These are phyloP conservation scores for Fusarium agapanthi DNA, from an alignment of 2,329 filamentous ascomycete genomes.

Conservation along the genomic window DNA sequence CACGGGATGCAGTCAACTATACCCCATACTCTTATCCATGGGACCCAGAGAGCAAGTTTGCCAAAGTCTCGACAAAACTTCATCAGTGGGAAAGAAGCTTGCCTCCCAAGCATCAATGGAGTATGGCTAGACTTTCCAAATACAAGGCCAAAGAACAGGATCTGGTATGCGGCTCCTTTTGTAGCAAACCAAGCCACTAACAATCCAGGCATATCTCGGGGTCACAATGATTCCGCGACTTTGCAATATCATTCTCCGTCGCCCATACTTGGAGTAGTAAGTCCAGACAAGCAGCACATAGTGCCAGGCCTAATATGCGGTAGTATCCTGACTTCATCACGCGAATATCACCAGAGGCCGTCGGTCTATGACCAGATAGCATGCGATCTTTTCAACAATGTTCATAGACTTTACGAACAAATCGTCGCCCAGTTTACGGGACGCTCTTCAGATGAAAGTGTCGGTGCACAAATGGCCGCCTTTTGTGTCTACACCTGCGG, in stretches of 20 bases:
- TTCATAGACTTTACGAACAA: slow-evolving; percentile 58
- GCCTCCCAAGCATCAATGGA: slow-evolving; percentile 59
- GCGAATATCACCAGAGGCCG: slow-evolving; percentile 49
- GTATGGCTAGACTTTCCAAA: slow-evolving; percentile 50
- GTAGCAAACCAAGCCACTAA: background rate
- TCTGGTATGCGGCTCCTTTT: slow-evolving; percentile 49
- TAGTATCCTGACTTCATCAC: slow-evolving; percentile 56
- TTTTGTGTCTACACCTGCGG: slow-evolving; percentile 66
- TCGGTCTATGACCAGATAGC: slow-evolving; percentile 56
- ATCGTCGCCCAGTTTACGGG: slow-evolving; percentile 61
- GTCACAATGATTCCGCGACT: slow-evolving; percentile 64
- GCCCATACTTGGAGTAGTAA: slow-evolving; percentile 62
- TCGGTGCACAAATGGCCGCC: slow-evolving; percentile 63
- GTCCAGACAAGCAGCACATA: slow-evolving; percentile 12
- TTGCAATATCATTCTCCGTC: slow-evolving; percentile 65
- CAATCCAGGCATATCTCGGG: slow-evolving; percentile 60
- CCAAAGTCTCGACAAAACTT: slow-evolving; percentile 53
- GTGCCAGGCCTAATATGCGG: background rate
- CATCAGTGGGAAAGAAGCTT: slow-evolving; percentile 59
- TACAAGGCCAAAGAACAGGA: slow-evolving; percentile 61
- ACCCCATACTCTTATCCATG: slow-evolving; percentile 56
- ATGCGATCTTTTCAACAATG: slow-evolving; percentile 58
- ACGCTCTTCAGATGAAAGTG: slow-evolving; percentile 56
- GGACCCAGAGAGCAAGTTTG: slow-evolving; percentile 59
- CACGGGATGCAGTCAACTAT: slow-evolving; percentile 57